Conservation (phyloP, 352 stramenopile genomes). For the Phytopythium mirpurense region DNA sequence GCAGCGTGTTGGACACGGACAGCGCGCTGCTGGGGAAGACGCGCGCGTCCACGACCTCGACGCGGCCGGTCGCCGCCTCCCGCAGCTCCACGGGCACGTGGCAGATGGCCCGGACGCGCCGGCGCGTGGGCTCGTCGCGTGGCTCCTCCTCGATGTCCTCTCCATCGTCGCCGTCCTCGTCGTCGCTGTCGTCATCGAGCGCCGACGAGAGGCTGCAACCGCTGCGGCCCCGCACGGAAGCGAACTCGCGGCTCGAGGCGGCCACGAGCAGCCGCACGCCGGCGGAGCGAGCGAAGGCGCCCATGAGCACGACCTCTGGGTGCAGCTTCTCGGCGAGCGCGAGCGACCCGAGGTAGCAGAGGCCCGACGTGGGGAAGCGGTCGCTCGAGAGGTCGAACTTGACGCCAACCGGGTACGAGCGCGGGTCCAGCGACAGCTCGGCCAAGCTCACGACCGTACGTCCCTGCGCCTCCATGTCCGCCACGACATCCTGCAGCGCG, state of each 20-base stretch:
- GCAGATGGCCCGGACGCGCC: constrained; percentile 22
- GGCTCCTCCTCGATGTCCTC: constrained; percentile 8
- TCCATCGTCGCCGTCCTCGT: constrained; percentile 8
- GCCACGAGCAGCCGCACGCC: constrained; percentile 37
- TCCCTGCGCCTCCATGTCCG: constrained; percentile 34
- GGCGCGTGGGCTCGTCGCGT: neutral
- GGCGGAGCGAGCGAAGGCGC: constrained; percentile 28
- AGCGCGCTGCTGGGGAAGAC: constrained; percentile 34
- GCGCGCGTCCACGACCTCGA: constrained; percentile 25
- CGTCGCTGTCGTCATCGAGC: constrained; percentile 7
- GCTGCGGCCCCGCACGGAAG: neutral
- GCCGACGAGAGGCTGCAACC: neutral
- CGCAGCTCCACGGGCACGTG: constrained; percentile 29
- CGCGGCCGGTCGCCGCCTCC: constrained; percentile 28
- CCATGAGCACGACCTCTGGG: constrained; percentile 43
- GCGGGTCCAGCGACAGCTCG: constrained; percentile 39
- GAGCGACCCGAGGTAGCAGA: constrained; percentile 50
- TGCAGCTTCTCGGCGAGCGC: constrained; percentile 48
- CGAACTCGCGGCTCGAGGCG: constrained; percentile 12
- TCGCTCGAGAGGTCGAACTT: constrained; percentile 49
- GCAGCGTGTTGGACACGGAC: constrained; percentile 49
- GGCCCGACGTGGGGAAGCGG: constrained; percentile 51
- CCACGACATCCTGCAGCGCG: constrained; percentile 39
- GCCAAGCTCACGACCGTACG: constrained; percentile 51
- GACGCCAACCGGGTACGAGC: constrained; percentile 32